These are phyloP conservation scores for Neurospora sp. DNA, from an alignment of 495 filamentous ascomycete species.

Conservation along the genomic window DNA sequence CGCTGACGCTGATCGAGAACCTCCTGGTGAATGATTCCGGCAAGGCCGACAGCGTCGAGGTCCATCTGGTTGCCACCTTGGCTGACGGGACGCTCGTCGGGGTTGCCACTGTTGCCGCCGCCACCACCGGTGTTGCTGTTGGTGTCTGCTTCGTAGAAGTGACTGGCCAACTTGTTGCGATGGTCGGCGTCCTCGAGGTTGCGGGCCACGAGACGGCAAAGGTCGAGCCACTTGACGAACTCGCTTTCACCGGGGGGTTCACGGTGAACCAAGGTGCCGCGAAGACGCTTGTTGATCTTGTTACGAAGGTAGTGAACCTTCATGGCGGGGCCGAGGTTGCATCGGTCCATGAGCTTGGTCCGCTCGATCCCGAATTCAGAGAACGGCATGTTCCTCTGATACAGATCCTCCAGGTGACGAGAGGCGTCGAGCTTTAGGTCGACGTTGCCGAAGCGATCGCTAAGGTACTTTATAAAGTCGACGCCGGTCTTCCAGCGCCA, in stretches of 20 bases:
- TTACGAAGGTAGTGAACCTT: neutral
- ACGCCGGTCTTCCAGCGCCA: too few relatives aligned
- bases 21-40: neutral
- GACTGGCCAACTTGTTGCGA: neutral
- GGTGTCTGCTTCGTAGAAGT: neutral
- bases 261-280: rapidly evolving
- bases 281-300: neutral
- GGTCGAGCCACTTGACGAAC: neutral
- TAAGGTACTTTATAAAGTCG: too few relatives aligned
- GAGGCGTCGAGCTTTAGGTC: too few relatives aligned
- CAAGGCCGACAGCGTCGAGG: neutral
- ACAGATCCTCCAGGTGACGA: too few relatives aligned
- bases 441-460: too few relatives aligned
- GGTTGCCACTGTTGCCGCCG: neutral
- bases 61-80: neutral
- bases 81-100: neutral
- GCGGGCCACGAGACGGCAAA: neutral
- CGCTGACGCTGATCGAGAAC: neutral
- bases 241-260: neutral
- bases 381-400: too few relatives aligned
- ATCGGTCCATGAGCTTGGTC: too few relatives aligned
- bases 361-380: too few relatives aligned
- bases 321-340: neutral
- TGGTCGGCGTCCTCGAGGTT: neutral
- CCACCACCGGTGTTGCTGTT: neutral